A percentile compares a stretch with the other conserved stretches of the same genome.
Evolutionary conservation across 2,329 filamentous ascomycete genomes (phyloP).

Genomic region (Nectriaceae sp.): DNA sequence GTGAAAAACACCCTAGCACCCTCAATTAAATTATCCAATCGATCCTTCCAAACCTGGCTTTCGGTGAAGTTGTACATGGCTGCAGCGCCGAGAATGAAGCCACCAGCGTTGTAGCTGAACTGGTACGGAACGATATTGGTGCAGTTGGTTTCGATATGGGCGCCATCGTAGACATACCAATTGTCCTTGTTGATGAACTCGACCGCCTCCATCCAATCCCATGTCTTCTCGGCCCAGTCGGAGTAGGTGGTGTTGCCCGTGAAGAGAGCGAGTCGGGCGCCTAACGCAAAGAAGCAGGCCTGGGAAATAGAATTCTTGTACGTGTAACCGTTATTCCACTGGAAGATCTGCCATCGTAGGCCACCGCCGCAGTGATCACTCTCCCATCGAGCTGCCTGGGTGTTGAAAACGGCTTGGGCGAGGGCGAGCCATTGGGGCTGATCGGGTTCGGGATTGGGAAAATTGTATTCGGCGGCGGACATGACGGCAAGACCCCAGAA

Average conservation of each 20-base stretch:
- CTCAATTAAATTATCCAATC: conserved; percentile 58
- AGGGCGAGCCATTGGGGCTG: conserved; percentile 70
- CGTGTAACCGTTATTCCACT: conserved; percentile 78
- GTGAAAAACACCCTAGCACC: conserved; percentile 58
- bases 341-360: conserved; percentile 81
- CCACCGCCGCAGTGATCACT: conserved; percentile 69
- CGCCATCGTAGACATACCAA: conserved; percentile 65
- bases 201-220: conserved; percentile 65
- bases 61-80: conserved; percentile 68
- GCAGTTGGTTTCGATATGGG: conserved; percentile 59
- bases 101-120: conserved; percentile 71
- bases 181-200: conserved; percentile 57
- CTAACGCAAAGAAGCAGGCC: conserved; percentile 63
- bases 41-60: conserved; percentile 56
- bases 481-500: conserved; percentile 75
- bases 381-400: conserved; percentile 75
- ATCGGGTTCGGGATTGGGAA: conserved; percentile 56
- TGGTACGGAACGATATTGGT: conserved; percentile 60
- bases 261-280: conserved; percentile 71
- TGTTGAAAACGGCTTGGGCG: conserved; percentile 80
- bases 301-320: conserved; percentile 73
- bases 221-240: conserved; percentile 74
- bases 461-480: conserved; percentile 70
- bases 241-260: conserved; percentile 77
- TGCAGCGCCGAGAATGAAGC: conserved; percentile 65